Percentiles rank a stretch among this genome's conserved stretches.
Conservation (phyloP, 2,329 filamentous ascomycete species). For the Trichophaea hybrida region DNA sequence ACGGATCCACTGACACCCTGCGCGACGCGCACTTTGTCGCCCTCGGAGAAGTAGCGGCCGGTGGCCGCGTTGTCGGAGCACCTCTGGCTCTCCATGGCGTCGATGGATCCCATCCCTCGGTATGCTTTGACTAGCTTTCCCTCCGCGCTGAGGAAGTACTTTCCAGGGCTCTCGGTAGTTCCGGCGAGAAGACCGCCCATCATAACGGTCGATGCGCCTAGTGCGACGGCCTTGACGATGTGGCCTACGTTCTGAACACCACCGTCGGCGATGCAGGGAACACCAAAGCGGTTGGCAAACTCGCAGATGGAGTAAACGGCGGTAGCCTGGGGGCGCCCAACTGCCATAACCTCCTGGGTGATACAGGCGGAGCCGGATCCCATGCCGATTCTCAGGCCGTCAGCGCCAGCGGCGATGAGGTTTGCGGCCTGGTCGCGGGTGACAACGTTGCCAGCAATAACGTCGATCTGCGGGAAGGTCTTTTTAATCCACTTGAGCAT, state of each 20-base stretch:
- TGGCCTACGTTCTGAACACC: slow-evolving; percentile 97
- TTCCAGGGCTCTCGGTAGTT: slow-evolving; percentile 92
- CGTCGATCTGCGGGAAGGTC: slow-evolving; percentile 71
- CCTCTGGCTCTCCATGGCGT: slow-evolving; percentile 79
- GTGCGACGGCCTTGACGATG: slow-evolving; percentile 93
- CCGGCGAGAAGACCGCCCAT: slow-evolving; percentile 97
- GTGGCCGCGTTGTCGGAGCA: slow-evolving; percentile 80
- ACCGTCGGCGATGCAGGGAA: slow-evolving; percentile 94
- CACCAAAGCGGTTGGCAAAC: slow-evolving; percentile 85
- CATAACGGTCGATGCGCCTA: slow-evolving; percentile 93
- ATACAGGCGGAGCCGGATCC: slow-evolving; percentile 96
- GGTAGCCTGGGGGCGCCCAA: slow-evolving; percentile 87
- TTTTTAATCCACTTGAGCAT: slow-evolving; percentile 96
- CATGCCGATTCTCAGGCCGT: slow-evolving; percentile 97
- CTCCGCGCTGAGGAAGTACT: slow-evolving; percentile 89
- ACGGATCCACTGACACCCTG: slow-evolving; percentile 63
- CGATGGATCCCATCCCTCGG: slow-evolving; percentile 96
- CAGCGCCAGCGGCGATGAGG: slow-evolving; percentile 83
- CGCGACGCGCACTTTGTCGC: slow-evolving; percentile 83
- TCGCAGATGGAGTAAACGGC: slow-evolving; percentile 78
- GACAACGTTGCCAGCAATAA: slow-evolving; percentile 97
- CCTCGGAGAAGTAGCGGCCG: slow-evolving; percentile 95
- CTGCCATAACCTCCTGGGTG: slow-evolving; percentile 98
- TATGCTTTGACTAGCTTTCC: slow-evolving; percentile 98
- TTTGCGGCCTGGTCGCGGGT: slow-evolving; percentile 89